These are phyloP conservation scores for Lactifluus subvellereus DNA, from an alignment of 768 basidiomycete genomes.

Conservation along the genomic window DNA sequence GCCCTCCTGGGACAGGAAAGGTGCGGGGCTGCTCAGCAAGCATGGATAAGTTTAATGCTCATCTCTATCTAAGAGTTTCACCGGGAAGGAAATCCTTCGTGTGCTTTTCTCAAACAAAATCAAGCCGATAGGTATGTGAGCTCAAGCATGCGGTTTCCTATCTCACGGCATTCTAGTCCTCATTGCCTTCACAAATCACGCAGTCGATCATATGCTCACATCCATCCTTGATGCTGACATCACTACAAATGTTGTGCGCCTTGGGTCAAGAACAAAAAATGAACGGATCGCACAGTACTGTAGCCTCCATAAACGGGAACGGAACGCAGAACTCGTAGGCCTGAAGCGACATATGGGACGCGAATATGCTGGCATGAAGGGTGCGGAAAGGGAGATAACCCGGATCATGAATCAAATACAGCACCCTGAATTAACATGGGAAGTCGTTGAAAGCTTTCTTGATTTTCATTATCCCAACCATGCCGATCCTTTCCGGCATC, in stretches of 20 bases:
- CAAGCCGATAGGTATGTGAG: constrained; percentile 40
- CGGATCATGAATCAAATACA: constrained; percentile 36
- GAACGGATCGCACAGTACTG: constrained; percentile 50
- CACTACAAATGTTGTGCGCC: constrained; percentile 56
- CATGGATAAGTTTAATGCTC: not conserved
- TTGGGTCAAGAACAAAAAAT: constrained; percentile 56
- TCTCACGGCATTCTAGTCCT: constrained; percentile 29
- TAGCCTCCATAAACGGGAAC: constrained; percentile 55
- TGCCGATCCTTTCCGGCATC: constrained; percentile 35
- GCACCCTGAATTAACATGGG: constrained; percentile 3
- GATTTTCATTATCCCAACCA: constrained; percentile 44
- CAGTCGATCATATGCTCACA: constrained; percentile 63
- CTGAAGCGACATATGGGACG: constrained; percentile 33
- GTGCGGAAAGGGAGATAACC: constrained; percentile 41
- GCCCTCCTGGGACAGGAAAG: constrained; percentile 76
- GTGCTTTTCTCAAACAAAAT: constrained; percentile 51
- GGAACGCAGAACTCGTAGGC: constrained; percentile 36
- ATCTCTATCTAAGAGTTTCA: constrained; percentile 44
- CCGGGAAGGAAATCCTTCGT: constrained; percentile 63
- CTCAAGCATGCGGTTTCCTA: not conserved
- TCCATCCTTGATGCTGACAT: constrained; percentile 60
- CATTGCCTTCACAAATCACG: constrained; percentile 71
- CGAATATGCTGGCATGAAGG: constrained; percentile 39
- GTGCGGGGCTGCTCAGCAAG: constrained; percentile 30
- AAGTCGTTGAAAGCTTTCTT: constrained; percentile 40